Evolutionary conservation across 441 rosid species (phyloP).

Genomic region (Viola pubescens): DNA sequence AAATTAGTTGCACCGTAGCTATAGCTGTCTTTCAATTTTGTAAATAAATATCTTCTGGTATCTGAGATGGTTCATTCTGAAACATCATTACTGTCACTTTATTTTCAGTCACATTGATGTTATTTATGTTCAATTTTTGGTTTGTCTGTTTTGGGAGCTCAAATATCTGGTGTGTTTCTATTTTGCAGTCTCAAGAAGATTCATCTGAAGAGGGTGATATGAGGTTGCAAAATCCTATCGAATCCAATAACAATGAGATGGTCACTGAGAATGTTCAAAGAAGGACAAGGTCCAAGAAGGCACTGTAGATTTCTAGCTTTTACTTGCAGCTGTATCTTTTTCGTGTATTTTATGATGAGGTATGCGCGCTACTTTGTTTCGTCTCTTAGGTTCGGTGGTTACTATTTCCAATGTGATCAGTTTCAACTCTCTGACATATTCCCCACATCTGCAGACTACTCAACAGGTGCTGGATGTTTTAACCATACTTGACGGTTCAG

Average conservation of each 20-base stretch:
- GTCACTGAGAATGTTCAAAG: slow-evolving; percentile 12
- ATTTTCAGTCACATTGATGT: not conserved
- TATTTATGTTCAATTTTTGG: not conserved
- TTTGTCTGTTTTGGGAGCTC: not conserved
- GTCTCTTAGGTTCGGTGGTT: not conserved
- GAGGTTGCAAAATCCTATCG: slow-evolving; percentile 9
- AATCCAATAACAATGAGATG: slow-evolving; percentile 8
- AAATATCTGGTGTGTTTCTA: not conserved
- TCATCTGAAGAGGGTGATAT: slow-evolving; percentile 4
- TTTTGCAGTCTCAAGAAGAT: slow-evolving; percentile 16
- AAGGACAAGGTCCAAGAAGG: slow-evolving; percentile 29
- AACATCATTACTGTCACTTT: not conserved
- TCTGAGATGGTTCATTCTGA: not conserved
- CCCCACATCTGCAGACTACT: not conserved
- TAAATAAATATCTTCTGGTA: not conserved
- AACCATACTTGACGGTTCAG: too few relatives aligned
- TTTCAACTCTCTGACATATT: too few relatives aligned
- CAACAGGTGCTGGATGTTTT: not conserved
- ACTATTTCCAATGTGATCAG: not conserved
- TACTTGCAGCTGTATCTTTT: not conserved
- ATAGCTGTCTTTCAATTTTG: too few relatives aligned
- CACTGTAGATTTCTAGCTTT: slow-evolving; percentile 16
- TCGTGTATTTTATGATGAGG: not conserved
- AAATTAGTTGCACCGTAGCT: not conserved
- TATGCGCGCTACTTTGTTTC: slow-evolving; percentile 4